A percentile compares a stretch with the other conserved stretches of the same genome.
Conservation (phyloP, 257 asterid species). For the Osmanthus fragrans region DNA sequence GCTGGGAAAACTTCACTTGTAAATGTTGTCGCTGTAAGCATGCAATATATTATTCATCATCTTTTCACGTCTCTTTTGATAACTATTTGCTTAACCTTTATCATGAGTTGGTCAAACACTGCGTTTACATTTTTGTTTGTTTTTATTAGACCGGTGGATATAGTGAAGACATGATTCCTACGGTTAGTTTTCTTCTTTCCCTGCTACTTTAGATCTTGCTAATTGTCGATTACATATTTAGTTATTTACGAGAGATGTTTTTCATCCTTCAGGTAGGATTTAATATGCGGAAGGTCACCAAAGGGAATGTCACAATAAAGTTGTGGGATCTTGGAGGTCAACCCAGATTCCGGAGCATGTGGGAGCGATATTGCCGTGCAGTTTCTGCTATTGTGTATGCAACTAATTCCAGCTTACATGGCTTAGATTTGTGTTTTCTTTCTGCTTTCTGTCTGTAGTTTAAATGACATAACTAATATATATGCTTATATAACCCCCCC, state of each 20-base stretch:
- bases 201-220: slow-evolving; percentile 12
- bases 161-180: slow-evolving; percentile 99
- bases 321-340: slow-evolving; percentile 99
- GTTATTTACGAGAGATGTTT: slow-evolving; percentile 1
- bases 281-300: slow-evolving; percentile 94
- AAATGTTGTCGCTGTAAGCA: slow-evolving; percentile 92
- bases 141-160: slow-evolving; percentile 90
- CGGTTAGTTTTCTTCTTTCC: slow-evolving; percentile 56
- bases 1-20: slow-evolving; percentile 99
- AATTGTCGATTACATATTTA: slow-evolving; percentile 4
- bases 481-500: not conserved
- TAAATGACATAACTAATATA: not conserved
- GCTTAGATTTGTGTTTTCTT: slow-evolving; percentile 15
- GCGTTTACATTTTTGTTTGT: slow-evolving; percentile 19
- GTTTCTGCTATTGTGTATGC: slow-evolving; percentile 98
- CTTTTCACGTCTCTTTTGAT: not conserved
- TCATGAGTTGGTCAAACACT: slow-evolving; percentile 14
- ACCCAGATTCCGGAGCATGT: slow-evolving; percentile 95
- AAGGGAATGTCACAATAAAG: slow-evolving; percentile 96
- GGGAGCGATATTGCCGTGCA: slow-evolving; percentile 98
- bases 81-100: not conserved
- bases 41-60: not conserved
- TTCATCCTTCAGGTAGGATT: slow-evolving; percentile 77
- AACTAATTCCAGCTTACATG: slow-evolving; percentile 18
- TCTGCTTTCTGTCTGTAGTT: not conserved